These are phyloP conservation scores for Huntiella decipiens DNA, from an alignment of 2,329 filamentous ascomycete genomes.

Conservation along the genomic window DNA sequence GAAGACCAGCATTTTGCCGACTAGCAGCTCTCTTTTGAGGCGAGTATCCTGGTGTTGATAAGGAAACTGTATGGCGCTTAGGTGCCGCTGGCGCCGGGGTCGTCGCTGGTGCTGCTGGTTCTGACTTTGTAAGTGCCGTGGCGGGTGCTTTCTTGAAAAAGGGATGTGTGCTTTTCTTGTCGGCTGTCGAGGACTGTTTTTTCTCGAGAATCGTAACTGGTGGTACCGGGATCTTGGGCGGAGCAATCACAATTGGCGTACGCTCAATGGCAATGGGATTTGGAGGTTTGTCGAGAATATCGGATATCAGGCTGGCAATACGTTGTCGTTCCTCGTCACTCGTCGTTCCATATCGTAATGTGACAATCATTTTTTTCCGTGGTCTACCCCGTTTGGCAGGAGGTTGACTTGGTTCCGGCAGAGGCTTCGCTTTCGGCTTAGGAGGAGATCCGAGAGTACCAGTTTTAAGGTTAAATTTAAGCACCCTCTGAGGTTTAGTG, in stretches of 20 bases:
- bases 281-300: slow-evolving; percentile 3
- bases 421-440: slow-evolving; percentile 25
- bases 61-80: slow-evolving; percentile 24
- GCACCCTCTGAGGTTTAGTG: slow-evolving; percentile 24
- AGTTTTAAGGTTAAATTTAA: slow-evolving; percentile 39
- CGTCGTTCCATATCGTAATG: slow-evolving; percentile 36
- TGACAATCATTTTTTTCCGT: slow-evolving; percentile 23
- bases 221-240: slow-evolving; percentile 13
- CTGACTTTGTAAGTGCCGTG: not conserved
- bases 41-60: slow-evolving; percentile 35
- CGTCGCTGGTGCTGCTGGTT: not conserved
- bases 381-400: slow-evolving; percentile 2
- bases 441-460: slow-evolving; percentile 45
- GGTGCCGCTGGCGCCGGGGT: slow-evolving; percentile 9
- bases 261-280: not conserved
- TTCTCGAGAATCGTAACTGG: not conserved
- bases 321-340: slow-evolving; percentile 25
- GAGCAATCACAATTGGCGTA: not conserved
- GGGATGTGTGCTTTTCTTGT: slow-evolving; percentile 22
- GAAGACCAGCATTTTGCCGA: not conserved
- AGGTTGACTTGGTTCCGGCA: not conserved
- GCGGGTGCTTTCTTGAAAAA: slow-evolving; percentile 21
- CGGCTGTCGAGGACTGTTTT: slow-evolving; percentile 10
- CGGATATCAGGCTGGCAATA: slow-evolving; percentile 37
- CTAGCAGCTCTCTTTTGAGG: slow-evolving; percentile 19